phyloP scores from a whole-genome alignment of 495 filamentous ascomycete species.

The Penicillium cataractarum region DNA sequence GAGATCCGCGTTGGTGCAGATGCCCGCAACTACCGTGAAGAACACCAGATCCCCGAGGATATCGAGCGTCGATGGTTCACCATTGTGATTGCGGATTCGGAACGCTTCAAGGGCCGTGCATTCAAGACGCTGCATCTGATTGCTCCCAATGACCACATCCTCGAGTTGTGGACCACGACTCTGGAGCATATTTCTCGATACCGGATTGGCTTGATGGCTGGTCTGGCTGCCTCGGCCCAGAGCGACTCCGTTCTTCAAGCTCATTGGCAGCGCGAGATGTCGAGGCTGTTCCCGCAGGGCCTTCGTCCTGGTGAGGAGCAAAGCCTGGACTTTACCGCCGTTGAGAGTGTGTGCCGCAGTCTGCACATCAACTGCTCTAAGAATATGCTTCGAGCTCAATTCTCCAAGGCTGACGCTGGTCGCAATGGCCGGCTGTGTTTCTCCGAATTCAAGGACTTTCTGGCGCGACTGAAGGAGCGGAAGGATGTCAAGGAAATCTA shows the following conservation, averaged over 20 bases:
- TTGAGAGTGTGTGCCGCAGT: conserved; percentile 81
- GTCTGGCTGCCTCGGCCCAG: conserved; percentile 70
- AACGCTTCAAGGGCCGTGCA: conserved; percentile 66
- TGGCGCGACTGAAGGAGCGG: conserved; percentile 78
- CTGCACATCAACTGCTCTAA: conserved; percentile 87
- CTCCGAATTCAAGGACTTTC: conserved; percentile 77
- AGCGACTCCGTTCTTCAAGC: conserved; percentile 77
- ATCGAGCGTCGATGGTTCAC: conserved; percentile 79
- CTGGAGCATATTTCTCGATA: conserved; percentile 79
- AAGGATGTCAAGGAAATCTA: conserved; percentile 78
- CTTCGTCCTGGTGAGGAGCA: conserved; percentile 62
- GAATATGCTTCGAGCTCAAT: conserved; percentile 72
- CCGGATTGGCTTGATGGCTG: conserved; percentile 85
- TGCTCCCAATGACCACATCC: conserved; percentile 66
- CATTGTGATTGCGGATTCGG: conserved; percentile 74
- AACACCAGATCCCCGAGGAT: conserved; percentile 67
- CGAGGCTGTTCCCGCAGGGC: conserved; percentile 61
- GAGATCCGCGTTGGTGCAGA: conserved; percentile 86
- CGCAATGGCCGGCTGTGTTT: conserved; percentile 68
- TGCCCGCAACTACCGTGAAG: conserved; percentile 85
- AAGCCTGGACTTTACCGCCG: conserved; percentile 70
- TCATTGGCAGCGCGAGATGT: conserved; percentile 90
- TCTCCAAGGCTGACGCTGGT: conserved; percentile 69
- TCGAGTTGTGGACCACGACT: conserved; percentile 78
- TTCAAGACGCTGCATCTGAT: conserved; percentile 84